phyloP scores from a whole-genome alignment of 352 stramenopile species.

The Pythium pyrilobum region DNA sequence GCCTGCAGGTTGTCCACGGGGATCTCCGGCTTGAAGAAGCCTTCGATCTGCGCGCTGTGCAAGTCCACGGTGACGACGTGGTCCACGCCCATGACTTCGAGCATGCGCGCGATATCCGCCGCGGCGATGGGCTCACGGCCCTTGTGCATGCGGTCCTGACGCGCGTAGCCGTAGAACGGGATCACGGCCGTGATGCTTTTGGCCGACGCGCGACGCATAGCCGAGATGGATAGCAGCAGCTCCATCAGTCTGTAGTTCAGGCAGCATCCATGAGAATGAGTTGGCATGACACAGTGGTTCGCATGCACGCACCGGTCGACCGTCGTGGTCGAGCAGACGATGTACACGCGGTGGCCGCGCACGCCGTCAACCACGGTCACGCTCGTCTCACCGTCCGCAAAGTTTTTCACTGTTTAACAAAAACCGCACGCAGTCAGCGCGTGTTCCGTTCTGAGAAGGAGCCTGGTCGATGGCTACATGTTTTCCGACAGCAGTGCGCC shows the following conservation, averaged over 20 bases:
- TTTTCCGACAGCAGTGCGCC: not conserved
- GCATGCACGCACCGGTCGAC: conserved; percentile 75
- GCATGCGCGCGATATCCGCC: conserved; percentile 81
- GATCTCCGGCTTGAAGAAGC: conserved; percentile 85
- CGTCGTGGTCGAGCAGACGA: conserved; percentile 82
- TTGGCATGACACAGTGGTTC: no score
- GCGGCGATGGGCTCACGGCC: conserved; percentile 74
- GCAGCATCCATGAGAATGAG: not conserved
- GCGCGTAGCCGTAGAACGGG: conserved; percentile 84
- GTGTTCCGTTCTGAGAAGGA: no score
- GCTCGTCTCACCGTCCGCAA: conserved; percentile 81
- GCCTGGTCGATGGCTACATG: no score
- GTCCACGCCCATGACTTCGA: conserved; percentile 88
- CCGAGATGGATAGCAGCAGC: conserved; percentile 75
- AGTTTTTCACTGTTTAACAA: conserved; percentile 50
- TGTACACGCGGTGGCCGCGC: conserved; percentile 80
- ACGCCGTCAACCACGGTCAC: conserved; percentile 73
- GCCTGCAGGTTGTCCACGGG: conserved; percentile 83
- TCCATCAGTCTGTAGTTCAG: conserved; percentile 67
- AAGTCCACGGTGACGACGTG: conserved; percentile 85
- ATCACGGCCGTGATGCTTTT: conserved; percentile 88
- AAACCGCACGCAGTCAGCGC: no score
- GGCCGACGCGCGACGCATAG: conserved; percentile 75
- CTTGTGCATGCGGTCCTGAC: conserved; percentile 84
- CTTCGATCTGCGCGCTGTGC: conserved; percentile 86